Evolutionary conservation across 176 grass and related monocot genomes (phyloP).

Genomic region (Triticum urartu): DNA sequence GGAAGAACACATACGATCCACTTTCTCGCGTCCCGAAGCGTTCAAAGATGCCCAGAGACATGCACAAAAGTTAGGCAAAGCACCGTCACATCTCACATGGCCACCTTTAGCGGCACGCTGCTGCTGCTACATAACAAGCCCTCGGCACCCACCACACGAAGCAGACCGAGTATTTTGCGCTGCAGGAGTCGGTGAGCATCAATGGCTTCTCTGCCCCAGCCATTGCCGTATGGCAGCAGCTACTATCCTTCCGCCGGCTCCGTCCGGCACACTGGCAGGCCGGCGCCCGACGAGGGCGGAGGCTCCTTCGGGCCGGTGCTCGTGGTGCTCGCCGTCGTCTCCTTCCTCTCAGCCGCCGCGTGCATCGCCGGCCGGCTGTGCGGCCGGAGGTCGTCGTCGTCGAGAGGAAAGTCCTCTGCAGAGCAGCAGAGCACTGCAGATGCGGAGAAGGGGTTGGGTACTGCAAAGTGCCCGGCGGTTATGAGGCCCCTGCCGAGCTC

Average conservation of each 20-base stretch:
- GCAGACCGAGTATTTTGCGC: background rate
- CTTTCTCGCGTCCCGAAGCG: conserved; percentile 58
- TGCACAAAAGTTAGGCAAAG: background rate
- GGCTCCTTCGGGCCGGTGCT: conserved; percentile 59
- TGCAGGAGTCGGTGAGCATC: background rate
- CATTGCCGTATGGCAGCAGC: conserved; percentile 21
- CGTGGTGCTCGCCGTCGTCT: conserved; percentile 48
- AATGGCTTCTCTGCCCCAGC: conserved; percentile 34
- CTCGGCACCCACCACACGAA: background rate
- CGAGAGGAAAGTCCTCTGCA: background rate
- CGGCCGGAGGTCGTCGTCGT: conserved; percentile 4
- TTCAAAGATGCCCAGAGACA: conserved; percentile 50
- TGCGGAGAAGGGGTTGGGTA: conserved; percentile 29
- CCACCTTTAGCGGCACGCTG: background rate
- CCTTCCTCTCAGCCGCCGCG: conserved; percentile 39
- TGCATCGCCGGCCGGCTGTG: conserved; percentile 55
- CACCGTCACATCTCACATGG: conserved; percentile 12
- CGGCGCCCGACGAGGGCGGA: conserved; percentile 2
- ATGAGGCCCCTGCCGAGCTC: conserved; percentile 46
- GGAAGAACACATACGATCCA: background rate
- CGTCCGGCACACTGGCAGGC: background rate
- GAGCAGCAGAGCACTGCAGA: conserved; percentile 14
- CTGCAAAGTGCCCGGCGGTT: conserved; percentile 14
- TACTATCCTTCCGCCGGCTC: conserved; percentile 28
- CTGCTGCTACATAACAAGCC: background rate